Conservation (phyloP, 371 early-diverging fungal genomes). For the Apophysomyces variabilis region DNA sequence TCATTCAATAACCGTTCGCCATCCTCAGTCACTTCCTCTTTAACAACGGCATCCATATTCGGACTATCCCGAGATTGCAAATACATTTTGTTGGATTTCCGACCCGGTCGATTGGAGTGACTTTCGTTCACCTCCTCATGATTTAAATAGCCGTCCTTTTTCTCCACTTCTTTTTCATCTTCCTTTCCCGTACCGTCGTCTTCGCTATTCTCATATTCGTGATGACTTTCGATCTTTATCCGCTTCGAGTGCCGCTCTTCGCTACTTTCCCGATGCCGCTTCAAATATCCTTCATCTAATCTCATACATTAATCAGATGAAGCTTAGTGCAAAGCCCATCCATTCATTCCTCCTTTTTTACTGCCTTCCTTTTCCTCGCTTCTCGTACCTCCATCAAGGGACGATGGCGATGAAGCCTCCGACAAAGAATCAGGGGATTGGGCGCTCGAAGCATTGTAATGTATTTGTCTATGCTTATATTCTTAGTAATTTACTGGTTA, state of each 20-base stretch:
- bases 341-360: too few species aligned
- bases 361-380: too few species aligned
- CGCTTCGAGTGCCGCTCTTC: conserved; percentile 14
- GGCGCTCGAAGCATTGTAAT: background rate
- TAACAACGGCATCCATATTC: conserved; percentile 3
- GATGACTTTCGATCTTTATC: conserved; percentile 9
- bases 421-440: conserved; percentile 16
- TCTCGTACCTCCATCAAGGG: conserved; percentile 14
- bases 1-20: conserved; percentile 13
- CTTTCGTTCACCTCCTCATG: conserved; percentile 5
- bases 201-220: conserved; percentile 5
- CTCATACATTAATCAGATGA: background rate
- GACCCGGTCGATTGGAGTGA: conserved; percentile 9
- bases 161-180: conserved; percentile 5
- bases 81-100: conserved; percentile 6
- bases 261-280: conserved; percentile 18
- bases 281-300: conserved; percentile 16
- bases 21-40: conserved; percentile 2
- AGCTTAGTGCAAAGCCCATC: background rate
- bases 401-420: conserved; percentile 14
- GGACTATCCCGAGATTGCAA: conserved; percentile 1
- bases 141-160: conserved; percentile 9
- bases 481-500: background rate
- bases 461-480: conserved; percentile 3
- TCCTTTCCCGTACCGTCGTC: conserved; percentile 4